A percentile compares a stretch with the other conserved stretches of the same genome.
Evolutionary conservation across 148 eudicot genomes (phyloP).

Genomic region (Tetragonia tetragonoides): DNA sequence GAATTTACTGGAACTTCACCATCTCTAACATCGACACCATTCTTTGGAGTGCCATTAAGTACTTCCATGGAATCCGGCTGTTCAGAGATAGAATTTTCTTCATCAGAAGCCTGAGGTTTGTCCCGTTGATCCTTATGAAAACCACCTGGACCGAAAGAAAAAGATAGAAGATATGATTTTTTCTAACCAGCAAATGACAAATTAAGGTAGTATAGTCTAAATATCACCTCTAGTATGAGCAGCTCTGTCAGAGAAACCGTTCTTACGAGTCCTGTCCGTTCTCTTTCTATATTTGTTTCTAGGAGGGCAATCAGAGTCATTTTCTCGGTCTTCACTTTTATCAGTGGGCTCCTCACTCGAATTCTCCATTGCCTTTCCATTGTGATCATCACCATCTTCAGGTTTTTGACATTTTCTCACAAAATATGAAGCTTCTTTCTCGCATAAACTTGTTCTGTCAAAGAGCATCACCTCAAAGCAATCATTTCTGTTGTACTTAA

Average conservation of each 20-base stretch:
- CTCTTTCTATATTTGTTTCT: not conserved
- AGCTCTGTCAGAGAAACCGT: not conserved
- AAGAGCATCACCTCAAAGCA: conserved; percentile 25
- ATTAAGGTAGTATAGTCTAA: not conserved
- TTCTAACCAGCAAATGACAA: not conserved
- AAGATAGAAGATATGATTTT: not conserved
- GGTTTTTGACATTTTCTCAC: conserved; percentile 19
- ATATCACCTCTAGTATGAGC: not conserved
- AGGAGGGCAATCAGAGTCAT: not conserved
- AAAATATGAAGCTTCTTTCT: conserved; percentile 24
- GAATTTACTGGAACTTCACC: conserved; percentile 7
- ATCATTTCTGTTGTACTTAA: conserved; percentile 17
- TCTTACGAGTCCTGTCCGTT: not conserved
- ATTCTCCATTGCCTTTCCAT: not conserved
- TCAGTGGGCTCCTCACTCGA: conserved; percentile 1
- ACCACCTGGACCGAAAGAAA: not conserved
- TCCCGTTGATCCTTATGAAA: not conserved
- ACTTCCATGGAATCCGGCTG: not conserved
- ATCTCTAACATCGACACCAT: not conserved
- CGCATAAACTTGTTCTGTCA: conserved; percentile 18
- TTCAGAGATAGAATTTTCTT: conserved; percentile 7
- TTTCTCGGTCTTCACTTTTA: not conserved
- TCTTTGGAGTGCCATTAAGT: not conserved
- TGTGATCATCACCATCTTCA: not conserved
- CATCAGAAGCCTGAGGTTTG: conserved; percentile 12